Percentiles rank a stretch among this genome's conserved stretches.
These are phyloP conservation scores for Triadica sebifera DNA, from an alignment of 345 rosid species.

Conservation along the genomic window DNA sequence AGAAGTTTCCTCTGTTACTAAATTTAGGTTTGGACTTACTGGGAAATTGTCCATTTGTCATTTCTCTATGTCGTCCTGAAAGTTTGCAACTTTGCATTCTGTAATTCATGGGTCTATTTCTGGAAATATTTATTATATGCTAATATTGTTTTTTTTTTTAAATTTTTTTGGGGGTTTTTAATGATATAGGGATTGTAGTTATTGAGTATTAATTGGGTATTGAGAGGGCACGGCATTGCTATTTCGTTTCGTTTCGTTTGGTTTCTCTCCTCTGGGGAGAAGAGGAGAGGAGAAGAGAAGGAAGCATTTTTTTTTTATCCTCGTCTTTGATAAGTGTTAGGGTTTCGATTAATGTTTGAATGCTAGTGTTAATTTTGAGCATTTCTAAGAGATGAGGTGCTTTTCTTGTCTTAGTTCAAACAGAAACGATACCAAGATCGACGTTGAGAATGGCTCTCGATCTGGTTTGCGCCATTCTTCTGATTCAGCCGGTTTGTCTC, in stretches of 20 bases:
- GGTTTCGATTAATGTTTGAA: background rate
- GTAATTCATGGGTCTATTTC: slow-evolving; percentile 3
- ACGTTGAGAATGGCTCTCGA: slow-evolving; percentile 56
- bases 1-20: slow-evolving; percentile 4
- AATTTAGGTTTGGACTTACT: slow-evolving; percentile 2
- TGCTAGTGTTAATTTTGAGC: background rate
- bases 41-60: background rate
- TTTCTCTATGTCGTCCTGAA: slow-evolving; percentile 3
- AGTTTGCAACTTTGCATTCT: background rate
- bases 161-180: background rate
- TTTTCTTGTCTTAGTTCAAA: slow-evolving; percentile 69
- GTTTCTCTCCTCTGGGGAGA: slow-evolving; percentile 17
- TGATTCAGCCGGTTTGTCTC: slow-evolving; percentile 48
- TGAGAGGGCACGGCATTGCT: background rate
- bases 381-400: slow-evolving; percentile 56
- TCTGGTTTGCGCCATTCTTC: slow-evolving; percentile 40
- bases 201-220: background rate
- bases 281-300: background rate
- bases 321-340: background rate
- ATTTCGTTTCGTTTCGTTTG: background rate
- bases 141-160: background rate
- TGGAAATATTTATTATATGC: background rate
- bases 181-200: background rate
- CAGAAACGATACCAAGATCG: slow-evolving; percentile 59
- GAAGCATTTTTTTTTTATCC: background rate